Evolutionary conservation across 2,329 filamentous ascomycete genomes (phyloP).

Genomic region (Apiospora malaysiana): DNA sequence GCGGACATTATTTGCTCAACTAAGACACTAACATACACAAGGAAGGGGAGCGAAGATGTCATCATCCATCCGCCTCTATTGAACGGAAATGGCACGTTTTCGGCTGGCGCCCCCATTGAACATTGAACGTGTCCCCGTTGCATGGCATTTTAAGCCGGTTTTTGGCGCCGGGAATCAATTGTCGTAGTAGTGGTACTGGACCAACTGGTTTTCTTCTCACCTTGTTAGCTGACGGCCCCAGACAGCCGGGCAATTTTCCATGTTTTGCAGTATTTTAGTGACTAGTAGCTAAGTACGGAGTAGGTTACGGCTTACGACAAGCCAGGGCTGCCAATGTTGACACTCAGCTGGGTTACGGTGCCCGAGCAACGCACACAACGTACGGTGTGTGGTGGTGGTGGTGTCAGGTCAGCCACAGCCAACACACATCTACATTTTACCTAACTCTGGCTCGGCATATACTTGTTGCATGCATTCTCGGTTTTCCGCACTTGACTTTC

Average conservation of each 20-base stretch:
- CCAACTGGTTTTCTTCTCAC: neutral
- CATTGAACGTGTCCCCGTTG: neutral
- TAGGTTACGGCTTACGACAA: too few species aligned
- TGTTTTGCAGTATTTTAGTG: too few species aligned
- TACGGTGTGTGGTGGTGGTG: neutral
- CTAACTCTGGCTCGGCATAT: neutral
- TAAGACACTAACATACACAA: too few species aligned
- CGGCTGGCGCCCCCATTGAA: neutral
- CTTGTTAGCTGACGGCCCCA: neutral
- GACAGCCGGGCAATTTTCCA: neutral
- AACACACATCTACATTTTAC: neutral
- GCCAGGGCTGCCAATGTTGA: slow-evolving; percentile 9
- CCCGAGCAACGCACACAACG: slow-evolving; percentile 9
- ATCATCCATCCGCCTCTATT: neutral
- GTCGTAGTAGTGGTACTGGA: neutral
- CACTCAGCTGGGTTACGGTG: neutral
- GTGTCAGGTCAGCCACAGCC: neutral
- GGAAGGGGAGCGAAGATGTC: slow-evolving; percentile 2
- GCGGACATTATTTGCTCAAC: neutral
- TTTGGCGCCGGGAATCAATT: neutral
- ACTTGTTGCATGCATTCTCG: too few species aligned
- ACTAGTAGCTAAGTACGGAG: too few species aligned
- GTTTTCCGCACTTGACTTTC: too few species aligned
- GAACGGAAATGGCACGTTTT: neutral
- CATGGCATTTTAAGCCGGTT: neutral